These are phyloP conservation scores for Coniophora puteana DNA, from an alignment of 1,284 basidiomycete genomes.

Conservation along the genomic window DNA sequence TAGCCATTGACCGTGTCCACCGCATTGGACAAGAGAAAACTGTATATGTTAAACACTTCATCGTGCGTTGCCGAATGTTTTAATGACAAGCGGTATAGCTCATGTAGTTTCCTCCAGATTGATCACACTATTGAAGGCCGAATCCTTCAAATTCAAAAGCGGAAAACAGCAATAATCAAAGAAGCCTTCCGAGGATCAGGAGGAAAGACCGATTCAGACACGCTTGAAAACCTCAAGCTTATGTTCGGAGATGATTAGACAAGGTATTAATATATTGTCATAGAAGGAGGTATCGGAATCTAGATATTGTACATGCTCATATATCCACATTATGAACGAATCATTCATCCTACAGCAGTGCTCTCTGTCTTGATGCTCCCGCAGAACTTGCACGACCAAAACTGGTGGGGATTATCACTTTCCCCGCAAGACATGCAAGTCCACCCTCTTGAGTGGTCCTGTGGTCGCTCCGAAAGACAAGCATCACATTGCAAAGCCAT, in stretches of 20 bases:
- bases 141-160: constrained; percentile 84
- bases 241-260: constrained; percentile 53
- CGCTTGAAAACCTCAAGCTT: constrained; percentile 72
- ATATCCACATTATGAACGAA: constrained; percentile 18
- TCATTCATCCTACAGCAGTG: constrained; percentile 1
- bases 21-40: constrained; percentile 81
- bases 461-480: constrained; percentile 52
- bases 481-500: constrained; percentile 55
- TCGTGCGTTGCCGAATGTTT: constrained; percentile 47
- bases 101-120: constrained; percentile 38
- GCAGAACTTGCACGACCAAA: constrained; percentile 76
- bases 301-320: constrained; percentile 21
- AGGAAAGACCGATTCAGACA: constrained; percentile 54
- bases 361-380: constrained; percentile 59
- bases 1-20: constrained; percentile 79
- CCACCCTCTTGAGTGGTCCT: constrained; percentile 48
- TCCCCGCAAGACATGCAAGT: constrained; percentile 66
- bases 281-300: constrained; percentile 16
- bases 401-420: constrained; percentile 53
- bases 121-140: constrained; percentile 75
- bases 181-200: constrained; percentile 66
- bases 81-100: not conserved
- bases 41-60: constrained; percentile 89
- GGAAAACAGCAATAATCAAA: constrained; percentile 83
- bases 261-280: not conserved